Conservation (phyloP, 2,329 filamentous ascomycete species). For the Botrytis galanthina region DNA sequence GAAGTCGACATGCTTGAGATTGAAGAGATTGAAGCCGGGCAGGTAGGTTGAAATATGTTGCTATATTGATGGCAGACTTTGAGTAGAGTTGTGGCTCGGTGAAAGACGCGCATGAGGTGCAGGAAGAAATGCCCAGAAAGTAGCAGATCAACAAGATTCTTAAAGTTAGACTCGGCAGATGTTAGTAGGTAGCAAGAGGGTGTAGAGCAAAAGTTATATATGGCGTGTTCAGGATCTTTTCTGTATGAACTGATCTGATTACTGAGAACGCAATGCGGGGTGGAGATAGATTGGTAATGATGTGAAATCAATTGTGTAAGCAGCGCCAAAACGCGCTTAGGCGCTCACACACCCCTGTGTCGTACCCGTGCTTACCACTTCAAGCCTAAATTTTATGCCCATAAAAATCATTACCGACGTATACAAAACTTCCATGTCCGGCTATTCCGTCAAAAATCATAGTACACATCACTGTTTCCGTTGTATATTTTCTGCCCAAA, state of each 20-base stretch:
- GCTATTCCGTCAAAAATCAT: background rate
- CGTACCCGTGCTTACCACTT: background rate
- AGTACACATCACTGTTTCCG: background rate
- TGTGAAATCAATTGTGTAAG: background rate
- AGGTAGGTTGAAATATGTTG: conserved; percentile 12
- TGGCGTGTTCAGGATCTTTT: background rate
- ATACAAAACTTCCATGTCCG: background rate
- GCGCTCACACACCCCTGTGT: background rate
- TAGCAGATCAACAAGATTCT: background rate
- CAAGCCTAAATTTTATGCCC: background rate
- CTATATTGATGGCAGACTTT: conserved; percentile 15
- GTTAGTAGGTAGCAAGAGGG: background rate
- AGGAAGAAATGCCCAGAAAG: background rate
- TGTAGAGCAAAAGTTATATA: conserved; percentile 4
- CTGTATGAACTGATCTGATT: background rate
- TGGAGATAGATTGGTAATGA: conserved; percentile 15
- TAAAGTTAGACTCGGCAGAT: background rate
- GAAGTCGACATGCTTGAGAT: background rate
- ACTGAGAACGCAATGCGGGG: background rate
- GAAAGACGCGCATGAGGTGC: background rate
- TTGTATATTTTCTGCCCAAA: background rate
- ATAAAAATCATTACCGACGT: background rate
- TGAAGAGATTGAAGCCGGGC: conserved; percentile 3
- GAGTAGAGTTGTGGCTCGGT: background rate
- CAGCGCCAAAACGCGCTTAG: background rate